Conservation (phyloP, 2,329 filamentous ascomycete genomes). For the Lithohypha guttulata region DNA sequence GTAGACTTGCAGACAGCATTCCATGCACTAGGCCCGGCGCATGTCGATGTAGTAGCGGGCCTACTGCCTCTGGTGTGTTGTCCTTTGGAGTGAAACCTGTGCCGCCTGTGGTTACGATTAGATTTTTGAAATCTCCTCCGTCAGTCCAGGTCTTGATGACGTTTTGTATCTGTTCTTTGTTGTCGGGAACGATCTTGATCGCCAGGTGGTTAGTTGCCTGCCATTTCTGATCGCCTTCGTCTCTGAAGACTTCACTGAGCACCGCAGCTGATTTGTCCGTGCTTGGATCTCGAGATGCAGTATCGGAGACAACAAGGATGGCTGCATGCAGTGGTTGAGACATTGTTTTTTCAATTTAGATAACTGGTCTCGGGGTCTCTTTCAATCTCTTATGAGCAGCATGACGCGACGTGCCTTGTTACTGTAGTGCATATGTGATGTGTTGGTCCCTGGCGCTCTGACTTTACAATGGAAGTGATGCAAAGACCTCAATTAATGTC, state of each 20-base stretch:
- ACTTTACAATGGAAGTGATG: no score
- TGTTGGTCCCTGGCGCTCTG: no score
- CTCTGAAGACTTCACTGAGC: constrained; percentile 58
- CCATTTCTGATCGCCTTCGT: constrained; percentile 62
- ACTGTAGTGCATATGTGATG: no score
- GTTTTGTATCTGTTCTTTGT: constrained; percentile 61
- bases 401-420: no score
- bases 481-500: no score
- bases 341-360: no score
- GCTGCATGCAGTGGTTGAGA: constrained; percentile 62
- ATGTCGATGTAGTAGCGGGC: constrained; percentile 67
- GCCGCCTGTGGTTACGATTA: constrained; percentile 81
- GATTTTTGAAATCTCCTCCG: constrained; percentile 45
- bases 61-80: constrained; percentile 82
- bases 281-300: constrained; percentile 66
- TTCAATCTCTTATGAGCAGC: no score
- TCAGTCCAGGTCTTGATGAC: constrained; percentile 66
- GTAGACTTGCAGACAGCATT: constrained; percentile 77
- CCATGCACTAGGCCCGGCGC: constrained; percentile 86
- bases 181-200: constrained; percentile 69
- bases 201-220: constrained; percentile 38
- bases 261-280: constrained; percentile 62
- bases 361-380: no score
- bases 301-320: constrained; percentile 83
- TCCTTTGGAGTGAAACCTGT: constrained; percentile 85